Evolutionary conservation across 2,329 filamentous ascomycete species (phyloP), one percentile per base, ranked within the genome.

Genomic region (Alternaria sp.): DNA sequence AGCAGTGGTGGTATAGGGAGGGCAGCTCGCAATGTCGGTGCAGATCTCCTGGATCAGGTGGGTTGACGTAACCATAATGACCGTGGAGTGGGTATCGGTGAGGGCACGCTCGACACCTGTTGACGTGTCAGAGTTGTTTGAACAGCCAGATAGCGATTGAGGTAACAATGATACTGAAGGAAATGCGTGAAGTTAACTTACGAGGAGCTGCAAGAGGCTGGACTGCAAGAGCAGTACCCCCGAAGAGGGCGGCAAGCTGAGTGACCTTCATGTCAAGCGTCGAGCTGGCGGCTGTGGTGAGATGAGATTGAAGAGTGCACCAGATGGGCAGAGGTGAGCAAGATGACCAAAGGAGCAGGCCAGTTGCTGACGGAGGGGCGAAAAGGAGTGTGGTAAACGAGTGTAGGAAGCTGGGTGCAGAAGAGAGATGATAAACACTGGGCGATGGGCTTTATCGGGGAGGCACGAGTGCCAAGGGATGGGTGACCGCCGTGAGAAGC

Each of bases 41-140:
- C 76, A 75, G 70, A 81, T 83, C 68, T 78, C 73, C 67, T 73
- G 77, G 69, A 83, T 72, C 46, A 81, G 81, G 65, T 78, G 70
- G 59, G 78, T 70, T 54, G 74, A 76, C 51, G 81, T 83, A 52
- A 71, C 61, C 69, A 78, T 81, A 67, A 81, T 69, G 49, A 80
- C 80, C 26, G 76, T 79, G 57, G 76, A 75, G 25, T 75, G 74
- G 54, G 76, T 71, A 40, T 77, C 77, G 32, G 46, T 66, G 26
- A 66, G 44, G 36, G 67, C 67, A 54, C 67, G 67, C 28, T 60
- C 30, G 30, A 46, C 59, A 43, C 49, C 72, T 73, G 54, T 28
- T 15, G 4, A 17, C 6, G 23, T 26, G 61, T 73, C 25, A 71
- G 64, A 36, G 15, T 32, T 59, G 44, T 12, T 54, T 15, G 12